Percentiles rank a stretch among this genome's conserved stretches.
These are phyloP conservation scores for Scedosporium minutisporum DNA, from an alignment of 2,329 filamentous ascomycete species.

Conservation along the genomic window DNA sequence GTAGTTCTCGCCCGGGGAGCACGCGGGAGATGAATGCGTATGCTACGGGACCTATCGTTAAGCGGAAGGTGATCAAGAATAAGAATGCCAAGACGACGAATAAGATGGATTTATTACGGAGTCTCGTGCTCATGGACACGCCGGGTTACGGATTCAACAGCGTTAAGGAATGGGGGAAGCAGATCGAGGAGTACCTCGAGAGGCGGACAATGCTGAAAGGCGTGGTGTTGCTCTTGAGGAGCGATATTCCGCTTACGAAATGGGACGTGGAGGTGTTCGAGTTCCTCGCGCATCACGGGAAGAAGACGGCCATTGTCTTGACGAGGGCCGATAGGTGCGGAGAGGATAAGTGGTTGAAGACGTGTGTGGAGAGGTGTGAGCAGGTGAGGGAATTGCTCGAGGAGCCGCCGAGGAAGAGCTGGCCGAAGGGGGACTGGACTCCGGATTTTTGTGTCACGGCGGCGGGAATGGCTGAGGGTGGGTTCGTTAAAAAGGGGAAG, in stretches of 20 bases:
- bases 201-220: slow-evolving; percentile 37
- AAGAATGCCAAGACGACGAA: not conserved
- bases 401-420: slow-evolving; percentile 15
- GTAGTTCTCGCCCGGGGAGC: slow-evolving; percentile 40
- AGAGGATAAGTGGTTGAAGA: slow-evolving; percentile 14
- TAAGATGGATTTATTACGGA: slow-evolving; percentile 24
- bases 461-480: slow-evolving; percentile 23
- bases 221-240: slow-evolving; percentile 43
- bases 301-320: slow-evolving; percentile 39
- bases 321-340: slow-evolving; percentile 47
- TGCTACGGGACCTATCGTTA: slow-evolving; percentile 35
- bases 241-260: slow-evolving; percentile 39
- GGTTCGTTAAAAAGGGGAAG: slow-evolving; percentile 15
- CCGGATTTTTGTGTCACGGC: slow-evolving; percentile 25
- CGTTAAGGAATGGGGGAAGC: slow-evolving; percentile 39
- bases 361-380: slow-evolving; percentile 18
- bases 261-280: slow-evolving; percentile 37
- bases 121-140: slow-evolving; percentile 40
- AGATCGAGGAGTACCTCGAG: slow-evolving; percentile 41
- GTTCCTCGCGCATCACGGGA: slow-evolving; percentile 33
- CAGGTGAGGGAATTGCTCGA: slow-evolving; percentile 17
- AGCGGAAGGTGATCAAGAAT: slow-evolving; percentile 1
- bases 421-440: slow-evolving; percentile 20
- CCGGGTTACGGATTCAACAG: slow-evolving; percentile 41
- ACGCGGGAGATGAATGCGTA: slow-evolving; percentile 48